Evolutionary conservation across 805 yeast genomes (phyloP), one percentile per base, ranked within the genome.

Genomic region (Suhomyces sp.): DNA sequence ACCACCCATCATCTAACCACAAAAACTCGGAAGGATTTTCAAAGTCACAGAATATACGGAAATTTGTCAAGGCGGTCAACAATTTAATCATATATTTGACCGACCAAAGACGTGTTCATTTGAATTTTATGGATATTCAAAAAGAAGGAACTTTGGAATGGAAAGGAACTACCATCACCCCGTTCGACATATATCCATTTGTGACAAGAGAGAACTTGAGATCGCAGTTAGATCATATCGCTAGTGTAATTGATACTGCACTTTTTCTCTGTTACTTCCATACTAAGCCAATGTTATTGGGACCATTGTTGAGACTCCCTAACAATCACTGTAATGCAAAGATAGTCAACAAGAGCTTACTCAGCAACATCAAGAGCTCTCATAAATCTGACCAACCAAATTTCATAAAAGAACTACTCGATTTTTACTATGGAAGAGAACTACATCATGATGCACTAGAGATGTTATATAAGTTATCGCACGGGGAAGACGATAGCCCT

Each of bases 221-320:
- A n/a, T 50, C 56, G 6, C 55, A 62, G 23, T 53, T 74, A 36
- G 59, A 60, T 4, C 63, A 66, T 22, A 60, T 71, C 22, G 79
- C 81, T 0, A 66, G 74, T 9, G 69, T 82, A 46, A 80, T 94
- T 2, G 99, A 93, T 63, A 87, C 96, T 0, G 78, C 90, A 0
- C 73, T 94, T 17, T 90, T 93, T 61, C 75, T 82, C 49, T 82
- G 94, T 54, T 93, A 94, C 64, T 73, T 84, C 53, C 64, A 83
- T n/a, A 81, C 82, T 29, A 82, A 83, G 51, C 88, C 89, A 0
- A 79, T 86, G 56, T 75, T 93, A 65, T 79, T 93, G 12, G 96
- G 93, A 0, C 94, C 98, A 0, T 79, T 93, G 19, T 75, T 93
- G 5, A 76, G 98, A 47, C 78, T 90, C 1, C 78, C 79, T 0